Base-by-base conservation (phyloP, 805 yeast genomes). In the Saccharomyces mikatae region DNA sequence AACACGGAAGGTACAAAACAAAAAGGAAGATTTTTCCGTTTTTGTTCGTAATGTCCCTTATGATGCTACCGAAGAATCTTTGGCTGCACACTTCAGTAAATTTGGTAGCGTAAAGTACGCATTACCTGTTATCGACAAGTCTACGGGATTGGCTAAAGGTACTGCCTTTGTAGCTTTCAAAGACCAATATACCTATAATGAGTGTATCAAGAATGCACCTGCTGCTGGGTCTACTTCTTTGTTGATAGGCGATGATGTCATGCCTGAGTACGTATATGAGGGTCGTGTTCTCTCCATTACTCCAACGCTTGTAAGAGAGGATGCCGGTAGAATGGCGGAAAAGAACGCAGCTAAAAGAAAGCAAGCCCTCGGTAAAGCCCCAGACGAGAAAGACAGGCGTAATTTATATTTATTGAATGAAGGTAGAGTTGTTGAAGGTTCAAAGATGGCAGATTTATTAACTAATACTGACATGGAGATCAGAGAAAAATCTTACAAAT, bases 1-100 rank as follows among this genome's bases (percentile, higher is more conserved):
- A 51, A 74, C 74, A 54, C 30, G 27, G 47, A 28, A 46, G 14
- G 55, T 47, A 36, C 67, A 70, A 47, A 87, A 87, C 69, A 84
- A 75, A 67, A 84, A 81, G 67, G 94, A 87, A 61, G 75, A 79
- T 5, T 86, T 65, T 59, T 84, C 96, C 4, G 71, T 94, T 26
- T 94, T 94, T 67, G 88, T 94, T 10, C 82, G 99, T 66, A 94
- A 94, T 65, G 82, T 94, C 36, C 98, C 99, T 1, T 94, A 92
- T 66, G 97, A 89, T 70, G 95, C 97, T 4, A 89, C 95, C 36
- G 80, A 79, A 49, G 97, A 91, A 53, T 71, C 84, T 1, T 76
- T 94, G 44, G 77, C 75, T 49, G 89, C 83, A 52, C 98, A 92
- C 68, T 94, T 94, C 64, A 60, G 65, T 28, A 79, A 82, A 61